Evolutionary conservation across 2,329 filamentous ascomycete genomes (phyloP).

Genomic region (Colletotrichum brevisporum): DNA sequence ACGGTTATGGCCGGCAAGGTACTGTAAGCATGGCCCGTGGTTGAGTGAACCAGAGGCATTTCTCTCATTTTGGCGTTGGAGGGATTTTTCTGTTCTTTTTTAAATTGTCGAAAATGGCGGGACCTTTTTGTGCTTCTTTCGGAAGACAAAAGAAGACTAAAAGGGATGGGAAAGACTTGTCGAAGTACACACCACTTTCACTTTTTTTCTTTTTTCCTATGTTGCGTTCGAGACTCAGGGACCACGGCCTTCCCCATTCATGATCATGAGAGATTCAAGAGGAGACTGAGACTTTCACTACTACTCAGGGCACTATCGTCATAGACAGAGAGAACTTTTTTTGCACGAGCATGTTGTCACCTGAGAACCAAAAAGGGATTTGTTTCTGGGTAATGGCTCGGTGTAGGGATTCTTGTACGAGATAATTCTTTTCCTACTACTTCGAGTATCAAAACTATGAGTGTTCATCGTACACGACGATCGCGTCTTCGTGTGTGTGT

Average conservation of each 20-base stretch:
- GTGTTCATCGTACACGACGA: too few species aligned
- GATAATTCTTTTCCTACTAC: constrained; percentile 33
- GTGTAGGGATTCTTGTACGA: constrained; percentile 39
- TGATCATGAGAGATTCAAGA: constrained; percentile 41
- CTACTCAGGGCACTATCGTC: constrained; percentile 39
- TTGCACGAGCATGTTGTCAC: constrained; percentile 42
- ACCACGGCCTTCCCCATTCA: constrained; percentile 38
- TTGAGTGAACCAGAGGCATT: constrained; percentile 15
- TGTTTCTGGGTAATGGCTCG: constrained; percentile 38
- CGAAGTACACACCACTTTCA: constrained; percentile 31
- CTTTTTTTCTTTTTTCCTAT: constrained; percentile 32
- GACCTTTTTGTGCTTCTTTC: constrained; percentile 39
- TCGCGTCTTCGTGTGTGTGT: too few species aligned
- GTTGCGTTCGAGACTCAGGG: constrained; percentile 45
- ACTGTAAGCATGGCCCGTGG: constrained; percentile 33
- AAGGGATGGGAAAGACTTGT: constrained; percentile 36
- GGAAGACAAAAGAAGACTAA: constrained; percentile 36
- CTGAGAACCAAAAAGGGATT: constrained; percentile 41
- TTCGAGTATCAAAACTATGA: not conserved
- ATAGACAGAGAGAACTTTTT: constrained; percentile 41
- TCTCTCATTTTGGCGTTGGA: constrained; percentile 35
- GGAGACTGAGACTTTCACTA: constrained; percentile 41
- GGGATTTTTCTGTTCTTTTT: constrained; percentile 18
- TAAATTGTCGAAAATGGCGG: constrained; percentile 37
- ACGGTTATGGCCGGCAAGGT: constrained; percentile 17